Percentiles rank a stretch among this genome's conserved stretches.
phyloP scores from a whole-genome alignment of 345 rosid genomes.

The Acer yangbiense region DNA sequence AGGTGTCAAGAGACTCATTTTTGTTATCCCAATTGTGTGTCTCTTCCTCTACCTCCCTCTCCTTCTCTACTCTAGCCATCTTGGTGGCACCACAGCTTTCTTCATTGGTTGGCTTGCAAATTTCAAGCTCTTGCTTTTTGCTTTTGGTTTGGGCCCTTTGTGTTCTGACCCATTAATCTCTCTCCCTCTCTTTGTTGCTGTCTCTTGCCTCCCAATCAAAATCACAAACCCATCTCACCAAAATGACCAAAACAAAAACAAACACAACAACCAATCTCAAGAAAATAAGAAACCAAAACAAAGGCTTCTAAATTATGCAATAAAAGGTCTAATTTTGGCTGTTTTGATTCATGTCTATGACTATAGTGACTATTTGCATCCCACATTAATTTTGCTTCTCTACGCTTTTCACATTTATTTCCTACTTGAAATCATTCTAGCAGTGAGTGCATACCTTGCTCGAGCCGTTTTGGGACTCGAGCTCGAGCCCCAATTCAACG shows the following conservation, averaged over 20 bases:
- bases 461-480: constrained; percentile 30
- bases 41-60: constrained; percentile 48
- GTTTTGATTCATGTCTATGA: constrained; percentile 26
- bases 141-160: constrained; percentile 49
- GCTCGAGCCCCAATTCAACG: constrained; percentile 58
- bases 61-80: constrained; percentile 27
- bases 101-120: constrained; percentile 58
- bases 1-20: constrained; percentile 40
- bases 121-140: constrained; percentile 60
- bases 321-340: constrained; percentile 38
- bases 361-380: constrained; percentile 34
- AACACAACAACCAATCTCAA: background rate
- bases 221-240: constrained; percentile 24
- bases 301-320: constrained; percentile 33
- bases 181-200: constrained; percentile 43
- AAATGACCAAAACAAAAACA: background rate
- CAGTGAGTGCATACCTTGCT: constrained; percentile 38
- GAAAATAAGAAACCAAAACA: background rate
- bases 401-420: constrained; percentile 46
- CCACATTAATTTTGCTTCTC: constrained; percentile 34
- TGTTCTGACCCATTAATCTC: constrained; percentile 32
- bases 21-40: constrained; percentile 35
- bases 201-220: constrained; percentile 65
- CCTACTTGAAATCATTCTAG: constrained; percentile 44
- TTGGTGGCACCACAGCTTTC: constrained; percentile 41